Conservation (phyloP, 1,284 basidiomycete species). For the Naganishia cerealis region DNA sequence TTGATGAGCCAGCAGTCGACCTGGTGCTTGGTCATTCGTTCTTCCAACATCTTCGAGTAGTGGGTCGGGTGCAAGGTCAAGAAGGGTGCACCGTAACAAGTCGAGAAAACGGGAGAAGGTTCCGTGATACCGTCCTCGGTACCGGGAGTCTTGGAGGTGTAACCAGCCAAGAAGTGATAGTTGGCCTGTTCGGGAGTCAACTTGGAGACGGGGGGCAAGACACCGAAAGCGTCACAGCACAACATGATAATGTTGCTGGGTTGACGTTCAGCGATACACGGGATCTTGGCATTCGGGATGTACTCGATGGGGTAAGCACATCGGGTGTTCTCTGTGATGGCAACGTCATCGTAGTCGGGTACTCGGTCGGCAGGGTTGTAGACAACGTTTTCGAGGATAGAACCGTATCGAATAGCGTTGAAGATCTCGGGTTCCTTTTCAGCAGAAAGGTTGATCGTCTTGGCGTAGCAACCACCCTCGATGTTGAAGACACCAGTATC, state of each 20-base stretch:
- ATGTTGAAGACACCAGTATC: slow-evolving; percentile 99
- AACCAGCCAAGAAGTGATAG: slow-evolving; percentile 95
- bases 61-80: slow-evolving; percentile 93
- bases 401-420: slow-evolving; percentile 91
- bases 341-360: slow-evolving; percentile 93
- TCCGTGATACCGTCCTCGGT: slow-evolving; percentile 98
- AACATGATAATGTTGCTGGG: slow-evolving; percentile 97
- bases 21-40: slow-evolving; percentile 86
- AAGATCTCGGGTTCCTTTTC: slow-evolving; percentile 98
- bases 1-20: slow-evolving; percentile 99
- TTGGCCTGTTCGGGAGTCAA: slow-evolving; percentile 91
- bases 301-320: slow-evolving; percentile 97
- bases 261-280: slow-evolving; percentile 78
- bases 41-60: slow-evolving; percentile 96
- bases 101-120: slow-evolving; percentile 98
- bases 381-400: slow-evolving; percentile 98
- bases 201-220: slow-evolving; percentile 91
- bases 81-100: slow-evolving; percentile 98
- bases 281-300: slow-evolving; percentile 93
- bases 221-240: slow-evolving; percentile 97
- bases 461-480: slow-evolving; percentile 99
- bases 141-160: slow-evolving; percentile 84
- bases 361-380: slow-evolving; percentile 84
- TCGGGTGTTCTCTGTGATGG: slow-evolving; percentile 98
- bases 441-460: slow-evolving; percentile 91